Conservation (phyloP, 2,329 filamentous ascomycete genomes). For the Calonectria honghensis region DNA sequence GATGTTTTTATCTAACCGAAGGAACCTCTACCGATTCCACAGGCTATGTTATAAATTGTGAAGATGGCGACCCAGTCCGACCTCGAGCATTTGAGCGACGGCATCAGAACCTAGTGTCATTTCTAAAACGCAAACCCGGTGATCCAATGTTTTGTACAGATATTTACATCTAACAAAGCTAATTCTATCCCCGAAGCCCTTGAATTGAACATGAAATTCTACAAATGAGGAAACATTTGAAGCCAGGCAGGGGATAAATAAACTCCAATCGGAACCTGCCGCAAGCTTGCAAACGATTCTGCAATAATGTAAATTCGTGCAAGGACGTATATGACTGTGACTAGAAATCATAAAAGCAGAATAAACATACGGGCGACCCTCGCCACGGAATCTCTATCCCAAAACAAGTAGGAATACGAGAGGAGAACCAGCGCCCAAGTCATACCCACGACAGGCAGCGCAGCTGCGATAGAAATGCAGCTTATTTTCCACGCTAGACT, state of each 20-base stretch:
- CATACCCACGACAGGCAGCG: background rate
- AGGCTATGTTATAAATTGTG: background rate
- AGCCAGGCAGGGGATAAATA: conserved; percentile 31
- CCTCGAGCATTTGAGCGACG: background rate
- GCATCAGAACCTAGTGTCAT: background rate
- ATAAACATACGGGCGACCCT: background rate
- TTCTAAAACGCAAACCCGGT: background rate
- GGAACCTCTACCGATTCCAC: background rate
- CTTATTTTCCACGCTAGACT: conserved; percentile 28
- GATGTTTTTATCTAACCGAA: background rate
- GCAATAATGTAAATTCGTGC: conserved; percentile 30
- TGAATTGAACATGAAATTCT: background rate
- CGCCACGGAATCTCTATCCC: no score
- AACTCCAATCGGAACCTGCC: conserved; percentile 28
- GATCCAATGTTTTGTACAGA: background rate
- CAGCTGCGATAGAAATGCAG: conserved; percentile 15
- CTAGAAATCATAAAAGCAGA: background rate
- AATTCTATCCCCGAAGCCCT: background rate
- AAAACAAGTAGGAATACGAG: no score
- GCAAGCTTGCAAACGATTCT: conserved; percentile 34
- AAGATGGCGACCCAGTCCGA: background rate
- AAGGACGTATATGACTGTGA: conserved; percentile 9
- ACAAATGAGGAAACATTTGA: conserved; percentile 34
- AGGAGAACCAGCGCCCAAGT: background rate
- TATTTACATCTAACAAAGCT: background rate